These are phyloP conservation scores for Stephanodiscus minutulus DNA, from an alignment of 108 stramenopile species.

Conservation along the genomic window DNA sequence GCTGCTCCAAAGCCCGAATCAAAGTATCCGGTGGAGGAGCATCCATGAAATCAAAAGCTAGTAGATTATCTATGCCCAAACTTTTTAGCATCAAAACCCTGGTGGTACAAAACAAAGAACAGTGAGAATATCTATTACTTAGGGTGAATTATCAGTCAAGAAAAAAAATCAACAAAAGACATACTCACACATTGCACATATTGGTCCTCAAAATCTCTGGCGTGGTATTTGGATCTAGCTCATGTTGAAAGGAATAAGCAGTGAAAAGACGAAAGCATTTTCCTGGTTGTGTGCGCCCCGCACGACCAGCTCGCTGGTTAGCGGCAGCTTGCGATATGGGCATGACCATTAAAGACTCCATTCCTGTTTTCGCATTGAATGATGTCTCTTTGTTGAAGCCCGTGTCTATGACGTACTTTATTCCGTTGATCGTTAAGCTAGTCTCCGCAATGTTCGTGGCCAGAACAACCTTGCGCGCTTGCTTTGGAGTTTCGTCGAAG, in stretches of 20 bases:
- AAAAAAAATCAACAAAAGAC: background rate
- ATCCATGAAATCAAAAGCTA: constrained; percentile 99
- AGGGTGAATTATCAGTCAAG: background rate
- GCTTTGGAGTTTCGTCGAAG: constrained; percentile 95
- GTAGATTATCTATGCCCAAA: constrained; percentile 97
- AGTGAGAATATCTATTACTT: background rate
- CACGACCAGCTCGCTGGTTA: constrained; percentile 93
- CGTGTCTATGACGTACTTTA: constrained; percentile 98
- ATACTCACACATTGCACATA: constrained; percentile 88
- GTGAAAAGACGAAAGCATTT: constrained; percentile 99
- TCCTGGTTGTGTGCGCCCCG: constrained; percentile 97
- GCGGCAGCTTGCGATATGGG: constrained; percentile 97
- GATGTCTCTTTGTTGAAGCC: constrained; percentile 98
- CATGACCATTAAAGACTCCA: constrained; percentile 97
- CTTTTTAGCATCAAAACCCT: constrained; percentile 96
- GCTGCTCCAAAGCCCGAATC: constrained; percentile 94
- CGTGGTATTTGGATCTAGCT: constrained; percentile 96
- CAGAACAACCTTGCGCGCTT: constrained; percentile 95
- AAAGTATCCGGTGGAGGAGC: constrained; percentile 95
- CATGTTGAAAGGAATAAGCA: constrained; percentile 96
- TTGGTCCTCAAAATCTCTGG: constrained; percentile 99
- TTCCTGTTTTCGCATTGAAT: constrained; percentile 95
- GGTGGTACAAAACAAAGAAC: background rate
- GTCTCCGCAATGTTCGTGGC: constrained; percentile 99
- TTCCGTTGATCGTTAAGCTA: constrained; percentile 96